These are phyloP conservation scores for Batrachochytrium dendrobatidis DNA, from an alignment of 371 early-diverging fungal genomes.

Conservation along the genomic window DNA sequence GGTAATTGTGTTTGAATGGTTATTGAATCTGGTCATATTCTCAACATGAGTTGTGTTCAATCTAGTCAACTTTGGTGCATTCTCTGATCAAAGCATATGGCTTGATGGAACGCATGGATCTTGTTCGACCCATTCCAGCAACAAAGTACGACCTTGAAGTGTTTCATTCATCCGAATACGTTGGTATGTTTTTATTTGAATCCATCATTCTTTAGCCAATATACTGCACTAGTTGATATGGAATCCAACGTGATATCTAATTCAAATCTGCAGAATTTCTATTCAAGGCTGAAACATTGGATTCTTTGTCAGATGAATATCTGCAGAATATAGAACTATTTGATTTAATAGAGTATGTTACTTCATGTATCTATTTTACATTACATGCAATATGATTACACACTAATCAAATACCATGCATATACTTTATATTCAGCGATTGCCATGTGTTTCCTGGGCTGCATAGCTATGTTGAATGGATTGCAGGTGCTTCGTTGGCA, in stretches of 20 bases:
- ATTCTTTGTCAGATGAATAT: background rate
- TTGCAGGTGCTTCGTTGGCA: conserved; percentile 57
- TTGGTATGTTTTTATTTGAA: conserved; percentile 27
- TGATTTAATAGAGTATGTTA: background rate
- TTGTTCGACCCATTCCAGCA: conserved; percentile 48
- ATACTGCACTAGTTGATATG: conserved; percentile 5
- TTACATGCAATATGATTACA: conserved; percentile 8
- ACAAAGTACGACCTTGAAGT: conserved; percentile 46
- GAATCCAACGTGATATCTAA: conserved; percentile 14
- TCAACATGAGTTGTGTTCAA: too few species aligned
- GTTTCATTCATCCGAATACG: conserved; percentile 64
- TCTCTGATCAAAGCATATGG: conserved; percentile 43
- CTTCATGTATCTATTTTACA: background rate
- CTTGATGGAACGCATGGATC: conserved; percentile 12
- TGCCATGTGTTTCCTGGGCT: conserved; percentile 65
- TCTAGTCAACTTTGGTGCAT: conserved; percentile 31
- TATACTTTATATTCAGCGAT: conserved; percentile 46
- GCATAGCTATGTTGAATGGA: conserved; percentile 44
- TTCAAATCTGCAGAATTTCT: background rate
- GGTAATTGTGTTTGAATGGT: too few species aligned
- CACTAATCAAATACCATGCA: too few species aligned
- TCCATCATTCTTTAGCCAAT: background rate
- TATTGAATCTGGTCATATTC: too few species aligned
- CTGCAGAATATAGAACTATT: too few species aligned
- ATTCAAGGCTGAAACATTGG: background rate